These are phyloP conservation scores for Taxillus chinensis DNA, from an alignment of 164 flowering plant species.

Conservation along the genomic window DNA sequence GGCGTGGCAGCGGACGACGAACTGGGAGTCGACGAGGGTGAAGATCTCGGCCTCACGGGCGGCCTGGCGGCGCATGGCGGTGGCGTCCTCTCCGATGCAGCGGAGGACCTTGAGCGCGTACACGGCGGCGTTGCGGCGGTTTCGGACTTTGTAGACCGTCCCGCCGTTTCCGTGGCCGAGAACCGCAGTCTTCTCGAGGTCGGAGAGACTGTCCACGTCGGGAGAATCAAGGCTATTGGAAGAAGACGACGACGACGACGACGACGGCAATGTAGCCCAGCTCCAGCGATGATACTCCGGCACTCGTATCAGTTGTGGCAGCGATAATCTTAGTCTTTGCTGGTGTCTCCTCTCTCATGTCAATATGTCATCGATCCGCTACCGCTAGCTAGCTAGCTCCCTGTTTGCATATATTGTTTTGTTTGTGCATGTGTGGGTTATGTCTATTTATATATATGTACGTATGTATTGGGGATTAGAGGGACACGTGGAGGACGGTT, in stretches of 20 bases:
- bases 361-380: slow-evolving; percentile 22
- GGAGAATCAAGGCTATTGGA: slow-evolving; percentile 14
- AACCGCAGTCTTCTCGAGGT: slow-evolving; percentile 33
- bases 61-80: slow-evolving; percentile 13
- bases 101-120: slow-evolving; percentile 37
- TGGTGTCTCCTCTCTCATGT: slow-evolving; percentile 42
- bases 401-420: background rate
- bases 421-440: too few species aligned
- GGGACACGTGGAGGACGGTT: background rate
- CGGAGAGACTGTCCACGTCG: slow-evolving; percentile 19
- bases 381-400: background rate
- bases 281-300: background rate
- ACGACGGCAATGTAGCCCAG: background rate
- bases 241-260: slow-evolving; percentile 13
- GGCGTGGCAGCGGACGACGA: slow-evolving; percentile 31
- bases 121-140: slow-evolving; percentile 14
- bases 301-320: slow-evolving; percentile 16
- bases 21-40: slow-evolving; percentile 25
- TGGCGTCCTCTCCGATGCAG: slow-evolving; percentile 8
- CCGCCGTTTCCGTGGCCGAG: slow-evolving; percentile 44
- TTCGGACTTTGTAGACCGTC: slow-evolving; percentile 37
- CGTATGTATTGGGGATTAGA: background rate
- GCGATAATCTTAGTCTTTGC: slow-evolving; percentile 25
- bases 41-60: slow-evolving; percentile 37
- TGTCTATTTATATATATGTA: too few species aligned